Percentiles rank a stretch among this genome's conserved stretches.
phyloP scores from a whole-genome alignment of 495 filamentous ascomycete species.

The Neurospora sp. region DNA sequence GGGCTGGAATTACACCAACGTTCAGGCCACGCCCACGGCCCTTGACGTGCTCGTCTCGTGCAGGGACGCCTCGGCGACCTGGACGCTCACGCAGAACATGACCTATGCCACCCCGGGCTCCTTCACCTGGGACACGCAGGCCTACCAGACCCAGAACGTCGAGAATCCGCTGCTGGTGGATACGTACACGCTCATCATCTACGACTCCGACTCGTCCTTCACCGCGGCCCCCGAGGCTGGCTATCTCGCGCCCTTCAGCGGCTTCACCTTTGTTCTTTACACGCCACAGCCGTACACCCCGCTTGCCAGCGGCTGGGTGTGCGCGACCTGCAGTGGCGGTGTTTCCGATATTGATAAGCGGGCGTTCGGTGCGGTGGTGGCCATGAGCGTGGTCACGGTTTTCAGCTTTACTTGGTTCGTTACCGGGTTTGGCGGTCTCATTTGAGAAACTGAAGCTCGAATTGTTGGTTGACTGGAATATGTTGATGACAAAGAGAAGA shows the following conservation, averaged over 20 bases:
- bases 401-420: conserved; percentile 87
- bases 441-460: conserved; percentile 15
- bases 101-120: conserved; percentile 32
- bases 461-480: background rate
- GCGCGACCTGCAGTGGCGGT: conserved; percentile 64
- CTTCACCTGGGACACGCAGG: conserved; percentile 68
- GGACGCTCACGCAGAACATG: conserved; percentile 46
- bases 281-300: conserved; percentile 52
- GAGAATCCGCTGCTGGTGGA: conserved; percentile 52
- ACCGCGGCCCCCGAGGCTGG: conserved; percentile 58
- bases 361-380: conserved; percentile 60
- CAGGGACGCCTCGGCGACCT: conserved; percentile 37
- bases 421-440: conserved; percentile 49
- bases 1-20: conserved; percentile 90
- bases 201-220: conserved; percentile 57
- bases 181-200: conserved; percentile 76
- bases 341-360: conserved; percentile 52
- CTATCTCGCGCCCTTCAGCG: conserved; percentile 54
- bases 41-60: conserved; percentile 78
- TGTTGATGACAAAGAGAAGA: background rate
- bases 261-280: conserved; percentile 79
- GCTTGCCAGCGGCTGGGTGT: conserved; percentile 45
- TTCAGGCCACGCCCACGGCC: conserved; percentile 63
- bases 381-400: conserved; percentile 68
- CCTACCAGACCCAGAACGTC: conserved; percentile 54